A percentile compares a stretch with the other conserved stretches of the same genome.
These are phyloP conservation scores for Paulownia fortunei DNA, from an alignment of 257 asterid species.

Conservation along the genomic window DNA sequence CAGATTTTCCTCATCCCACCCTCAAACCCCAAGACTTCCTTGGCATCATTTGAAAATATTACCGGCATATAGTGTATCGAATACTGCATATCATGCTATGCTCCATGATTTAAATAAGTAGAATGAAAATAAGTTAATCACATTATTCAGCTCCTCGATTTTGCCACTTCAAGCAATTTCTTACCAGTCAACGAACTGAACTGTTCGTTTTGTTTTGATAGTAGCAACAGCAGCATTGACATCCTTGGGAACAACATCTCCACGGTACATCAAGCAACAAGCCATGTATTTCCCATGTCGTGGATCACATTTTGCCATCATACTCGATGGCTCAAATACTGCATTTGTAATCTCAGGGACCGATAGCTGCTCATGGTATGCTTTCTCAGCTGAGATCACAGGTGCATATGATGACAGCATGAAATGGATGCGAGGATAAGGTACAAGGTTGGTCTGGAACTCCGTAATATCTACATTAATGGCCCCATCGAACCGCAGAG, in stretches of 20 bases:
- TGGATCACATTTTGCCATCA: slow-evolving; percentile 98
- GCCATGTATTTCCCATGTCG: slow-evolving; percentile 98
- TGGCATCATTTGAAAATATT: not conserved
- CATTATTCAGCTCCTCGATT: not conserved
- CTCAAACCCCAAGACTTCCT: not conserved
- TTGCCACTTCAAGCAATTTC: not conserved
- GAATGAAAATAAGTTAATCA: too few relatives aligned
- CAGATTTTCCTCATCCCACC: not conserved
- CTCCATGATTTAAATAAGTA: too few relatives aligned
- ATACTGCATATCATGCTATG: not conserved
- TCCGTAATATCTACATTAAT: slow-evolving; percentile 89
- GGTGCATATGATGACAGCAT: slow-evolving; percentile 97
- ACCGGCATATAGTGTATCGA: not conserved
- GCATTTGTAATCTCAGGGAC: slow-evolving; percentile 94
- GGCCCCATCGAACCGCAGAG: slow-evolving; percentile 91
- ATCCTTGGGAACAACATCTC: slow-evolving; percentile 94
- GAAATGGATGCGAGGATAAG: slow-evolving; percentile 95
- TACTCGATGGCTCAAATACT: slow-evolving; percentile 93
- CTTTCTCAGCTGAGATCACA: slow-evolving; percentile 91
- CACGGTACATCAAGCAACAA: slow-evolving; percentile 95
- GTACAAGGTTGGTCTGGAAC: slow-evolving; percentile 96
- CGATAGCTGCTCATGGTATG: slow-evolving; percentile 91
- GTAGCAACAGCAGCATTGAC: slow-evolving; percentile 94
- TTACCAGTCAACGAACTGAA: slow-evolving; percentile 94
- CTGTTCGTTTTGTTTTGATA: slow-evolving; percentile 88